phyloP scores from a whole-genome alignment of 225 moss, liverwort and hornwort genomes.

The Physcomitrium patens region DNA sequence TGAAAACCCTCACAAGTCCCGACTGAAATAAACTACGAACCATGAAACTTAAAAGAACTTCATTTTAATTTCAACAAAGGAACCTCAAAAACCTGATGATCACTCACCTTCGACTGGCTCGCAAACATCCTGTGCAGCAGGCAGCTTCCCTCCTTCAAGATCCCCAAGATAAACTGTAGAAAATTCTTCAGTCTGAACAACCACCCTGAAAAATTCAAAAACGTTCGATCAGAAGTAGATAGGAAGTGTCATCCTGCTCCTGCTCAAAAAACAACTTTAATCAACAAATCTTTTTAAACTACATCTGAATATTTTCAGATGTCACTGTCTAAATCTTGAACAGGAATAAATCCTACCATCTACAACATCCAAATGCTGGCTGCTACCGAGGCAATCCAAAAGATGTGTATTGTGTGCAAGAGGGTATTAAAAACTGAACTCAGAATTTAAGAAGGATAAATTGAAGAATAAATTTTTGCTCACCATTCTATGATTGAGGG shows the following conservation, averaged over 20 bases:
- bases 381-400: slow-evolving; percentile 1
- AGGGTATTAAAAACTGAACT: slow-evolving; percentile 1
- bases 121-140: slow-evolving; percentile 49
- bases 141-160: slow-evolving; percentile 75
- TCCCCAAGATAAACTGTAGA: slow-evolving; percentile 77
- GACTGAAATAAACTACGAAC: slow-evolving; percentile 1
- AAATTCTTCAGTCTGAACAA: slow-evolving; percentile 75
- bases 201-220: slow-evolving; percentile 53
- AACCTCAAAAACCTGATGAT: slow-evolving; percentile 9
- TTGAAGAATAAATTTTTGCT: slow-evolving; percentile 22
- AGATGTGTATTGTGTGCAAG: slow-evolving; percentile 15
- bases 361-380: background rate
- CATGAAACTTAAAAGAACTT: slow-evolving; percentile 9
- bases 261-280: slow-evolving; percentile 2
- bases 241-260: background rate
- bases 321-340: slow-evolving; percentile 11
- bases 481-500: slow-evolving; percentile 73
- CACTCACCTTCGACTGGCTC: slow-evolving; percentile 60
- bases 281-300: slow-evolving; percentile 7
- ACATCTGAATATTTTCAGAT: background rate
- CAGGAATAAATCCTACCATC: background rate
- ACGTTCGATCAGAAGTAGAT: background rate
- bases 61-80: background rate
- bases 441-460: slow-evolving; percentile 3
- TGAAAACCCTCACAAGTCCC: background rate